Evolutionary conservation across 2,329 filamentous ascomycete species (phyloP), one percentile per base, ranked within the genome.

Genomic region (Penicillium sp.): DNA sequence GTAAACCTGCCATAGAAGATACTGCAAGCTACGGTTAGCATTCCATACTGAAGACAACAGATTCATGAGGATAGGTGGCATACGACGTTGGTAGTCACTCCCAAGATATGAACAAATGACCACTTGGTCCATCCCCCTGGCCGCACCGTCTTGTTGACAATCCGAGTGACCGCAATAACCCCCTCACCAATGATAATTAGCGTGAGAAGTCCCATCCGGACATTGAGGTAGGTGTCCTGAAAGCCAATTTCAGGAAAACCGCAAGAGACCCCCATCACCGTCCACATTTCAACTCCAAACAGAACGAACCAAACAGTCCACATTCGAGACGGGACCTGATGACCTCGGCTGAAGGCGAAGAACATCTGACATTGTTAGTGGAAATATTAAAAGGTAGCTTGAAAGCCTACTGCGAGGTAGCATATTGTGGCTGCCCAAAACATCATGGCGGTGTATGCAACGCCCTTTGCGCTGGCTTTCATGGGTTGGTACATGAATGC

Each of bases 111-210:
- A 42, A 72, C 67, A 70, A 72, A 75, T 50, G 67, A 75, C 67
- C 71, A 75, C 50, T 71, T 73, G 8, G 75, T 75, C 71, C 75
- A 76, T 29, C 73, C 75, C 21, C 70, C 71, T 25, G 66, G 69
- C 55, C 68, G 70, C 23, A 77, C 72, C 57, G 78, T 81, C 42
- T 81, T 82, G 19, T 88, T 83, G 35, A 80, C 81, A 67, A 77
- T 75, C 27, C 81, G 80, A 25, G 81, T 82, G 27, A 88, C 75
- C n/a, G 83, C 81, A 39, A 88, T 86, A 16, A 87, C 83, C 50
- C 85, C 85, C 65, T 89, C 86, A 14, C 87, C 86, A 57, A 89
- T 81, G 55, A 89, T 85, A 59, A 89, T 87, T 48, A 88, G 77
- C 0, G 86, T 89, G 54, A 89, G 75, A 2, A 88, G 76, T 13